These are phyloP conservation scores for Ascosphaera pollenicola DNA, from an alignment of 2,329 filamentous ascomycete genomes.

Conservation along the genomic window DNA sequence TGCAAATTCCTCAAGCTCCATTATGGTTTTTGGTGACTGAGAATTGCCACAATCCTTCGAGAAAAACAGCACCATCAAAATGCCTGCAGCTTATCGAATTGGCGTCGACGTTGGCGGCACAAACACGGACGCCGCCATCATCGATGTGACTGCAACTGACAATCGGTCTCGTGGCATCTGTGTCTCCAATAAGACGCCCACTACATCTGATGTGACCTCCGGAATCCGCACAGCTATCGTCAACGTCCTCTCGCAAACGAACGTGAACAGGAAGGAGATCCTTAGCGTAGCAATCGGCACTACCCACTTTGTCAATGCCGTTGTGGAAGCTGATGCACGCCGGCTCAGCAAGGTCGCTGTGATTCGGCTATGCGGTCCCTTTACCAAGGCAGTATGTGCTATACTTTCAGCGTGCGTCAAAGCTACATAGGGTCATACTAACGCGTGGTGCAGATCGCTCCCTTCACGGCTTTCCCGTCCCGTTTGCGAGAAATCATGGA, in stretches of 20 bases:
- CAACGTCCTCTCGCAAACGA: conserved; percentile 19
- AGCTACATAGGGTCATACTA: conserved; percentile 1
- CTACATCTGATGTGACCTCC: conserved; percentile 28
- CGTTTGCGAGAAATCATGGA: conserved; percentile 16
- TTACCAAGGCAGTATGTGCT: conserved; percentile 15
- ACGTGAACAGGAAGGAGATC: conserved; percentile 18
- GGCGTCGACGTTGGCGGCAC: conserved; percentile 19
- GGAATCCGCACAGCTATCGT: conserved; percentile 27
- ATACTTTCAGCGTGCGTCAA: background rate
- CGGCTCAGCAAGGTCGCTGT: conserved; percentile 25
- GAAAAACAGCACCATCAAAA: background rate
- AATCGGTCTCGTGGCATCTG: conserved; percentile 20
- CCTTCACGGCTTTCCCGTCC: conserved; percentile 25
- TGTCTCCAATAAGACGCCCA: conserved; percentile 27
- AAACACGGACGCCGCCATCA: conserved; percentile 23
- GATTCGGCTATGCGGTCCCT: conserved; percentile 25
- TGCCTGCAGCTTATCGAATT: conserved; percentile 17
- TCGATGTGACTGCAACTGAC: conserved; percentile 19
- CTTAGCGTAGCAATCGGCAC: conserved; percentile 29
- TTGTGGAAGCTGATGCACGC: conserved; percentile 24
- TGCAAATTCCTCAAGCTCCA: background rate
- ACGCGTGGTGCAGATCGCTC: conserved; percentile 14
- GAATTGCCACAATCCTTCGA: background rate
- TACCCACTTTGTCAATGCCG: conserved; percentile 27
- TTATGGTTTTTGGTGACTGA: background rate